Conservation (phyloP, 495 filamentous ascomycete genomes). For the Evansstolkia leycettana region DNA sequence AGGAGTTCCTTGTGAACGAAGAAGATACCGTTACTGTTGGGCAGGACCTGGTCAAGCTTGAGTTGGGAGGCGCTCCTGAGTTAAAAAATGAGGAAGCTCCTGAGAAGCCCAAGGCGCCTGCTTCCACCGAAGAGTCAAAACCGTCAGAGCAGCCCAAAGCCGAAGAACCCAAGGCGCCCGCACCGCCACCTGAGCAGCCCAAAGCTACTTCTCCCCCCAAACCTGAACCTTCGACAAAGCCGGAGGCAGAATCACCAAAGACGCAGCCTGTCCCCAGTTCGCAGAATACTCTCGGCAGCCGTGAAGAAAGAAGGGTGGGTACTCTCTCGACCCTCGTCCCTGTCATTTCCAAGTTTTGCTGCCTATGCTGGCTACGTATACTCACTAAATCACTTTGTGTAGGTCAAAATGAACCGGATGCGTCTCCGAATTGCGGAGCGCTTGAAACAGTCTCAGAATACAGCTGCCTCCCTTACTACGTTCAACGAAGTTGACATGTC, state of each 20-base stretch:
- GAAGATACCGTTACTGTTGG: slow-evolving; percentile 95
- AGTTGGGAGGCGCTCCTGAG: slow-evolving; percentile 59
- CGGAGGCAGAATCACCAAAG: slow-evolving; percentile 18
- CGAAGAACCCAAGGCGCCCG: slow-evolving; percentile 24
- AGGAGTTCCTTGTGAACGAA: slow-evolving; percentile 83
- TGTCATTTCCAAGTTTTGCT: background rate
- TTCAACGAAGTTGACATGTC: slow-evolving; percentile 99
- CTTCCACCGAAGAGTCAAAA: slow-evolving; percentile 27
- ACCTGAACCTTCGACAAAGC: slow-evolving; percentile 16
- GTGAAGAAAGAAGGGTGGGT: slow-evolving; percentile 81
- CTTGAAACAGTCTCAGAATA: slow-evolving; percentile 98
- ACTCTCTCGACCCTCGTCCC: no score
- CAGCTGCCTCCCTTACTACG: slow-evolving; percentile 89
- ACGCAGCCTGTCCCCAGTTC: slow-evolving; percentile 10
- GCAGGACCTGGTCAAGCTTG: slow-evolving; percentile 77
- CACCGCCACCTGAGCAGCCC: slow-evolving; percentile 27
- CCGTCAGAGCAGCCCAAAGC: slow-evolving; percentile 12
- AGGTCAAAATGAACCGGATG: slow-evolving; percentile 99
- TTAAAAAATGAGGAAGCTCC: slow-evolving; percentile 38
- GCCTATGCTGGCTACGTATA: background rate
- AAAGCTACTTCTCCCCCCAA: slow-evolving; percentile 22
- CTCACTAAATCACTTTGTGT: slow-evolving; percentile 2
- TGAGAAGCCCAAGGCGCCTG: slow-evolving; percentile 24
- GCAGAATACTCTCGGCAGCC: slow-evolving; percentile 46
- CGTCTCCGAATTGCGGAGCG: slow-evolving; percentile 92